Conservation (phyloP, 345 rosid genomes). For the Excoecaria agallocha region DNA sequence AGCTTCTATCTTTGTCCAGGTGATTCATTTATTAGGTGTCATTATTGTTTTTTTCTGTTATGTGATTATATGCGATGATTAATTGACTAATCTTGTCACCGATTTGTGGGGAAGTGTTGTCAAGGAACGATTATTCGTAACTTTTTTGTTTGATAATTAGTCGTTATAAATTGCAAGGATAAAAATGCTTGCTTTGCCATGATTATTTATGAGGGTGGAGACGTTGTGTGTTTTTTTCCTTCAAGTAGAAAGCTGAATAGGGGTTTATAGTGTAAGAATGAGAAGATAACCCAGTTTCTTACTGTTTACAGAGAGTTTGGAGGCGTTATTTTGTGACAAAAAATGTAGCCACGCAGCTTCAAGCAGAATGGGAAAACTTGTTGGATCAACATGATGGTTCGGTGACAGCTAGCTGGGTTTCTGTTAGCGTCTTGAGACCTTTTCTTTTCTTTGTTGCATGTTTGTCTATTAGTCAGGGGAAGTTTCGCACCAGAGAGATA, state of each 20-base stretch:
- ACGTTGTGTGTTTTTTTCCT: not conserved
- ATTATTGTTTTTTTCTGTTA: not conserved
- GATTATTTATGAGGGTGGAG: not conserved
- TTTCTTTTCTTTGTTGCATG: conserved; percentile 58
- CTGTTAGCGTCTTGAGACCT: conserved; percentile 62
- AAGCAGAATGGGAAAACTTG: conserved; percentile 58
- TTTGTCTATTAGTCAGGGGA: conserved; percentile 43
- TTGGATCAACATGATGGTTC: conserved; percentile 38
- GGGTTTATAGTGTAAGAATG: not conserved
- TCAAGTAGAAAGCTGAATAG: not conserved
- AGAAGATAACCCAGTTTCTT: conserved; percentile 17
- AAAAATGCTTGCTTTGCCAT: not conserved
- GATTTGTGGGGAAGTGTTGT: not conserved
- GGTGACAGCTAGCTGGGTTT: conserved; percentile 53
- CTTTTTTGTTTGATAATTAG: conserved; percentile 3
- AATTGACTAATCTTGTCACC: not conserved
- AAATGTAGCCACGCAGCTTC: conserved; percentile 57
- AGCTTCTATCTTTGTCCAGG: conserved; percentile 71
- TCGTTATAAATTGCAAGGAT: not conserved
- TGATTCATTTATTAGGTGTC: conserved; percentile 9
- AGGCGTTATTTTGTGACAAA: conserved; percentile 55
- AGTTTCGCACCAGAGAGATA: conserved; percentile 45
- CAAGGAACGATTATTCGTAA: not conserved
- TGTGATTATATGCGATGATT: not conserved
- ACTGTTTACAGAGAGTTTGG: conserved; percentile 67